Percentiles rank a stretch among this genome's conserved stretches.
These are phyloP conservation scores for Cotoneaster glaucophyllus DNA, from an alignment of 306 rosid species.

Conservation along the genomic window DNA sequence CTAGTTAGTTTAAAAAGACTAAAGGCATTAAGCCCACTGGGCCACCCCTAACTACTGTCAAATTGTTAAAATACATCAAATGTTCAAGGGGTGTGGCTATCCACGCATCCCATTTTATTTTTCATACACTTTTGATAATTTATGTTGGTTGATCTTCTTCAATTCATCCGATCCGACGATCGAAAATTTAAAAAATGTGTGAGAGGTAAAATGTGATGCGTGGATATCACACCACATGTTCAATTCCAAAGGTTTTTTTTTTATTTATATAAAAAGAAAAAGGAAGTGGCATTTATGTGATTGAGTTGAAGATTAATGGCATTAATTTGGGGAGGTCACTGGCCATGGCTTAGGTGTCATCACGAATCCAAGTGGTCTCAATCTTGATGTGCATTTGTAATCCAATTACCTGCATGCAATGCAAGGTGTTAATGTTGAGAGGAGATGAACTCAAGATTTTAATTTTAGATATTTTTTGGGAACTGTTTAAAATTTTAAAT, in stretches of 20 bases:
- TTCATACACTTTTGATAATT: too few relatives aligned
- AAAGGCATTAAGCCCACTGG: too few relatives aligned
- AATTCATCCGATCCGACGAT: too few relatives aligned
- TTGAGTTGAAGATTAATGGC: constrained; percentile 1
- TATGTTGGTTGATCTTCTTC: too few relatives aligned
- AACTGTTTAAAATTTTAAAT: too few relatives aligned
- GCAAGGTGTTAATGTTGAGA: background rate
- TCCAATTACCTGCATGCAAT: background rate
- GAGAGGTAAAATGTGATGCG: too few relatives aligned
- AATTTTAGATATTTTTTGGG: too few relatives aligned
- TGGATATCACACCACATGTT: background rate
- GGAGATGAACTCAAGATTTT: background rate
- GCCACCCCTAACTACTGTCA: too few relatives aligned
- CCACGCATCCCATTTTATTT: too few relatives aligned
- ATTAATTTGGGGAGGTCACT: background rate
- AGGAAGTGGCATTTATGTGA: constrained; percentile 5
- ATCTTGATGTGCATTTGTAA: background rate
- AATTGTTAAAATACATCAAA: background rate
- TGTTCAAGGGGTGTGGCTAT: too few relatives aligned
- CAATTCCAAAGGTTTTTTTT: background rate
- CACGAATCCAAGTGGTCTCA: constrained; percentile 18
- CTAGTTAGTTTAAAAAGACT: too few relatives aligned
- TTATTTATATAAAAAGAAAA: background rate
- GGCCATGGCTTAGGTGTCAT: constrained; percentile 12
- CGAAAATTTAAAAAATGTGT: too few relatives aligned